Evolutionary conservation across 208 protist species (phyloP).

Genomic region (Crithidia mellificae): DNA sequence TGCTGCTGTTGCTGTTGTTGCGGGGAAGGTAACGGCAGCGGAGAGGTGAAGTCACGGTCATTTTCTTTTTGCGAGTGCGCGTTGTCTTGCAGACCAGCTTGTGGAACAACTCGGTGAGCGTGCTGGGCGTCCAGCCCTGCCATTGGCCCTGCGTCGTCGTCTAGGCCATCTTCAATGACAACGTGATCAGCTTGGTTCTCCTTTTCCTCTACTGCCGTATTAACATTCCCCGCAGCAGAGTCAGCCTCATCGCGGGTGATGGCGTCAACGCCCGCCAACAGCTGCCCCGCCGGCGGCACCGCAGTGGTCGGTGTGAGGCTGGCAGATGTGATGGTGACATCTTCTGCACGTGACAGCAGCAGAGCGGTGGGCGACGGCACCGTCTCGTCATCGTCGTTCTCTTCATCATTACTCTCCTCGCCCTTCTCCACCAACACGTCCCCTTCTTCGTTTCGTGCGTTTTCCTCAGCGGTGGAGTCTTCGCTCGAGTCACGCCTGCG

Average conservation of each 20-base stretch:
- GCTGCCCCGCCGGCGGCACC: neutral
- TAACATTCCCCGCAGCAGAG: neutral
- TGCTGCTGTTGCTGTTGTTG: too few species aligned
- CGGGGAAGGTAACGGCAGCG: neutral
- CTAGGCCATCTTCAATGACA: neutral
- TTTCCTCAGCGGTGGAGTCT: neutral
- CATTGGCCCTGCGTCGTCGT: too few species aligned
- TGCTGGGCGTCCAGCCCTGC: too few species aligned
- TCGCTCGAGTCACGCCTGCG: neutral
- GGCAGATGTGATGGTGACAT: constrained; percentile 3
- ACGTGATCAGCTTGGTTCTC: too few species aligned
- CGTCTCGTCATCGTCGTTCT: neutral
- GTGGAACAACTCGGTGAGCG: too few species aligned
- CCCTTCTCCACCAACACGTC: too few species aligned
- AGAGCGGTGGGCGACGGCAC: neutral
- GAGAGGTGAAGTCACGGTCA: neutral
- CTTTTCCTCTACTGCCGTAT: neutral
- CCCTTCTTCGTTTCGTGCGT: too few species aligned
- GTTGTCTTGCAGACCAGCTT: neutral
- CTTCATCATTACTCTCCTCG: too few species aligned
- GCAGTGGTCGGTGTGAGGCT: neutral
- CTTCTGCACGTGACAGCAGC: constrained; percentile 13
- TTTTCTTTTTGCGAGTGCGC: neutral
- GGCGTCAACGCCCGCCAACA: neutral
- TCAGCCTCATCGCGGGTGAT: too few species aligned